Evolutionary conservation across 345 rosid species (phyloP).

Genomic region (Hibiscus trionum): DNA sequence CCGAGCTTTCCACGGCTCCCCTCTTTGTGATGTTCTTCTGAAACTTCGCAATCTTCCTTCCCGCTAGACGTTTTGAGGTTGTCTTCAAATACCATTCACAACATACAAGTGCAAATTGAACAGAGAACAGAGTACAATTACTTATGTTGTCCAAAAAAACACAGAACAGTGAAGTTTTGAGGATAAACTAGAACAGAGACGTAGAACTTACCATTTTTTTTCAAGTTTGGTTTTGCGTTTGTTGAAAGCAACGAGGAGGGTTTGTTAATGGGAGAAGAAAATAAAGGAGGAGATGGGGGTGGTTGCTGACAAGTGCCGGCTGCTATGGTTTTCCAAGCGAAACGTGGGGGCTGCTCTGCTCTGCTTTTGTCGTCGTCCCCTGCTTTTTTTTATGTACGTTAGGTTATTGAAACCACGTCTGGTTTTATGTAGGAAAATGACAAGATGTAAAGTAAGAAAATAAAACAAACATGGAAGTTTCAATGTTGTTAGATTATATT

Average conservation of each 20-base stretch:
- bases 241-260: background rate
- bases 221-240: background rate
- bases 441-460: too few species aligned
- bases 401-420: background rate
- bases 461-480: too few species aligned
- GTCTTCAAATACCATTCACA: slow-evolving; percentile 13
- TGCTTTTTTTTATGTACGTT: background rate
- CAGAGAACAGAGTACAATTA: too few species aligned
- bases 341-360: background rate
- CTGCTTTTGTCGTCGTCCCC: background rate
- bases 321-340: background rate
- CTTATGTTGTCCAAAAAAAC: background rate
- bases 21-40: slow-evolving; percentile 28
- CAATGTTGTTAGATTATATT: too few species aligned
- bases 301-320: background rate
- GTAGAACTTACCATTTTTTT: background rate
- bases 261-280: background rate
- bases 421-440: background rate
- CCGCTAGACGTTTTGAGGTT: slow-evolving; percentile 27
- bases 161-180: background rate
- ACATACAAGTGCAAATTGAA: too few species aligned
- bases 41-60: slow-evolving; percentile 26
- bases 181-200: too few species aligned
- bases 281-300: background rate
- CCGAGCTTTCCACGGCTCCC: slow-evolving; percentile 12